A percentile compares a stretch with the other conserved stretches of the same genome.
Conservation (phyloP, 139 green algal genomes). For the Ostreobium quekettii region DNA sequence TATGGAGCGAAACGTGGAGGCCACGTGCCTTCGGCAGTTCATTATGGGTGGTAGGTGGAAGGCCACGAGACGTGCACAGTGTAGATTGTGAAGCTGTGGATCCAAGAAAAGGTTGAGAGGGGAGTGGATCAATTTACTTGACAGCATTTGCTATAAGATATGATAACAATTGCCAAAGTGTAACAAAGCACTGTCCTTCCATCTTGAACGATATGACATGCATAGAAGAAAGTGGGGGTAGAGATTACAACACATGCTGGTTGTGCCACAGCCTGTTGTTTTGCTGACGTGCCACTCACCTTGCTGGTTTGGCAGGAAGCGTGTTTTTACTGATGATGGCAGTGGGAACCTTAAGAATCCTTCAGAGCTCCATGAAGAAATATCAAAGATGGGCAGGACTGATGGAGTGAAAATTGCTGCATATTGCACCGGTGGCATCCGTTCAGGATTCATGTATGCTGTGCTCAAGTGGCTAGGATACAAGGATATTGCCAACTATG, state of each 20-base stretch:
- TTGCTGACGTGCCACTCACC: no score
- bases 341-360: not conserved
- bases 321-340: not conserved
- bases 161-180: no score
- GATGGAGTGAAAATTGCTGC: constrained; percentile 4
- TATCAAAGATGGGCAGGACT: not conserved
- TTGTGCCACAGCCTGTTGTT: no score
- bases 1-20: not conserved
- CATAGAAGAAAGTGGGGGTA: no score
- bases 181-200: no score
- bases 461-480: constrained; percentile 11
- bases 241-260: no score
- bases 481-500: constrained; percentile 2
- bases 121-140: no score
- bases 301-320: not conserved
- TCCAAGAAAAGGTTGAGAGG: no score
- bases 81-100: no score
- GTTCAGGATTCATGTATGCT: constrained; percentile 11
- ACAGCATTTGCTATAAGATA: no score
- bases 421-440: constrained; percentile 7
- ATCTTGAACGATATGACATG: no score
- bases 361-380: not conserved
- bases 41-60: constrained; percentile 1
- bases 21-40: not conserved
- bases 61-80: no score